These are phyloP conservation scores for Mariannaea elegans DNA, from an alignment of 2,329 filamentous ascomycete species.

Conservation along the genomic window DNA sequence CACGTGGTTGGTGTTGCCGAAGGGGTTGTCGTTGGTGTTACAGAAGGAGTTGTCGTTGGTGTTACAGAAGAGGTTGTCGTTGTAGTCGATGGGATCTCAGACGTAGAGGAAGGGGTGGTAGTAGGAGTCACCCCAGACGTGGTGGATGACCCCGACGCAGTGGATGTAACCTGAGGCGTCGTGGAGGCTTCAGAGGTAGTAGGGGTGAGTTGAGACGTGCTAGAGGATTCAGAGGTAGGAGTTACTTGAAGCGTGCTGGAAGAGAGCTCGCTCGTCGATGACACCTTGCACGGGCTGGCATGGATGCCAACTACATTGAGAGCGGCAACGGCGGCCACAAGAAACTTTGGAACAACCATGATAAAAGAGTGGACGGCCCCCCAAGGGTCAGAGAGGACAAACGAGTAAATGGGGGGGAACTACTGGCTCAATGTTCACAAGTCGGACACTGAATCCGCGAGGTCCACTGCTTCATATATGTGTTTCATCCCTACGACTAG, in stretches of 20 bases:
- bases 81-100: neutral
- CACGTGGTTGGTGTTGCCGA: neutral
- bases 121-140: neutral
- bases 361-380: neutral
- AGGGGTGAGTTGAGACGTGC: neutral
- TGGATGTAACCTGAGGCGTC: neutral
- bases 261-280: neutral
- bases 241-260: neutral
- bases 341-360: neutral
- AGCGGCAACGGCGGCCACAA: neutral
- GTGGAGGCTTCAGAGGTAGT: neutral
- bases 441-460: no score
- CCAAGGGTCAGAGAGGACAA: neutral
- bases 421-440: no score
- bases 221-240: neutral
- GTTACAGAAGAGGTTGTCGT: neutral
- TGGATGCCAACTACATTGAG: neutral
- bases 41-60: neutral
- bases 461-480: no score
- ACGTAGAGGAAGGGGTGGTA: neutral
- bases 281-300: neutral
- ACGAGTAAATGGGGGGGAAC: no score
- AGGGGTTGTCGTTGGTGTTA: no score
- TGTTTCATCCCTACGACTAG: no score
- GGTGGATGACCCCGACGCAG: neutral